Percentiles rank a stretch among this genome's conserved stretches.
Evolutionary conservation across 768 basidiomycete species (phyloP).

Genomic region (Cystobasidium tubakii): DNA sequence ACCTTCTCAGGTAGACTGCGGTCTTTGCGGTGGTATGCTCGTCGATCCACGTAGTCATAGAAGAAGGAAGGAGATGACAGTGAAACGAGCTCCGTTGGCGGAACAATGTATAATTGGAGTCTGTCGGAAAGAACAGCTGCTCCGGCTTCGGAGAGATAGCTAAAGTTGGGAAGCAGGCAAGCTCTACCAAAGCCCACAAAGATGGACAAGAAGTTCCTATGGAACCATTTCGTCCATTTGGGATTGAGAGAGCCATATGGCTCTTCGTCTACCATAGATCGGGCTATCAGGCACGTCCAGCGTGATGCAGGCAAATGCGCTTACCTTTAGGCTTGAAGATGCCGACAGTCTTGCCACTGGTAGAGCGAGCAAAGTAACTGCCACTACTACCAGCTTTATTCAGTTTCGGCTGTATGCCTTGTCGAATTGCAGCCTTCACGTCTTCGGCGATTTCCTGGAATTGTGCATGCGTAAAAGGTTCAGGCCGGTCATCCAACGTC

Average conservation of each 20-base stretch:
- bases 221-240: constrained; percentile 54
- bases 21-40: constrained; percentile 56
- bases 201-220: constrained; percentile 49
- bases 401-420: constrained; percentile 82
- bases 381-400: constrained; percentile 83
- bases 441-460: constrained; percentile 61
- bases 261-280: constrained; percentile 59
- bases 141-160: constrained; percentile 83
- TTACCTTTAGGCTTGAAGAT: constrained; percentile 78
- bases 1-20: constrained; percentile 79
- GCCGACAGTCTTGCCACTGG: constrained; percentile 50
- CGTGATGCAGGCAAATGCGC: constrained; percentile 29
- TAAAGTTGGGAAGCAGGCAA: constrained; percentile 78
- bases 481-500: constrained; percentile 69
- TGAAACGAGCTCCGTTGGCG: constrained; percentile 74
- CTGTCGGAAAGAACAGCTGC: constrained; percentile 74
- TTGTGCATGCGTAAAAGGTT: constrained; percentile 65
- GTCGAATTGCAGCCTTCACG: constrained; percentile 63
- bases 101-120: constrained; percentile 71
- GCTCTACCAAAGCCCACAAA: constrained; percentile 62
- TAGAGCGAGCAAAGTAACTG: constrained; percentile 78
- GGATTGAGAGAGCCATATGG: constrained; percentile 83
- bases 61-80: constrained; percentile 84
- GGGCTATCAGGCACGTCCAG: too few species aligned
- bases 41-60: constrained; percentile 81